Percentiles rank a stretch among this genome's conserved stretches.
These are phyloP conservation scores for Crithidia mellificae DNA, from an alignment of 208 protist genomes.

Conservation along the genomic window DNA sequence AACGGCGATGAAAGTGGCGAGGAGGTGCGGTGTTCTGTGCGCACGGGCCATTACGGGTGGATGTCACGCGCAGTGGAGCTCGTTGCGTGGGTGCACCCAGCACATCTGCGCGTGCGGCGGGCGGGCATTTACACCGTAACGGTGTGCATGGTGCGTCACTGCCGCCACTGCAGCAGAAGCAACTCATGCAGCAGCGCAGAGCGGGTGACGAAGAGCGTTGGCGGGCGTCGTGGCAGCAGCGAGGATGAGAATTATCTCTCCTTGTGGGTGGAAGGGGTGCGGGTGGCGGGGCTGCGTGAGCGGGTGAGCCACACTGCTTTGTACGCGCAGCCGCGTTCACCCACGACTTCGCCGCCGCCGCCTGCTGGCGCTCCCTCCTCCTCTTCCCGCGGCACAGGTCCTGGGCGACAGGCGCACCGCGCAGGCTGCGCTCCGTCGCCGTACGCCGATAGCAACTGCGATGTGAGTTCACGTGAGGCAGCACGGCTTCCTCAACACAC, in stretches of 20 bases:
- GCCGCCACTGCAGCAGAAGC: constrained; percentile 25
- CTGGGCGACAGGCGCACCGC: no score
- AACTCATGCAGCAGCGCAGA: no score
- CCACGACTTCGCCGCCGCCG: no score
- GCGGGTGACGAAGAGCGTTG: not conserved
- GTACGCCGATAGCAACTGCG: no score
- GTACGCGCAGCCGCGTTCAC: constrained; percentile 9
- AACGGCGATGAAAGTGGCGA: no score
- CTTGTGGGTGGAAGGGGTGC: constrained; percentile 20
- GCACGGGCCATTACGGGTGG: constrained; percentile 16
- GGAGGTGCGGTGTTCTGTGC: no score
- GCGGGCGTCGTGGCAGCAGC: not conserved
- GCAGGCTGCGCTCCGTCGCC: no score
- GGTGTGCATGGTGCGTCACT: constrained; percentile 43
- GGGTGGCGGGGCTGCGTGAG: constrained; percentile 12
- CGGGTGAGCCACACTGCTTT: constrained; percentile 12
- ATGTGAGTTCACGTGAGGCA: no score
- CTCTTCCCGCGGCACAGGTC: no score
- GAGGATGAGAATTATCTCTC: constrained; percentile 7
- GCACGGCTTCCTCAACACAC: constrained; percentile 4
- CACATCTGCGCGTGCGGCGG: constrained; percentile 24
- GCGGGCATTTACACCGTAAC: constrained; percentile 50
- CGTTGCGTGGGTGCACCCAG: constrained; percentile 29
- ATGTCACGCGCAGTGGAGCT: constrained; percentile 19
- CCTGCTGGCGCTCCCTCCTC: not conserved